Base-by-base conservation (phyloP, 768 basidiomycete genomes). In the Stropharia rugosoannulata region DNA sequence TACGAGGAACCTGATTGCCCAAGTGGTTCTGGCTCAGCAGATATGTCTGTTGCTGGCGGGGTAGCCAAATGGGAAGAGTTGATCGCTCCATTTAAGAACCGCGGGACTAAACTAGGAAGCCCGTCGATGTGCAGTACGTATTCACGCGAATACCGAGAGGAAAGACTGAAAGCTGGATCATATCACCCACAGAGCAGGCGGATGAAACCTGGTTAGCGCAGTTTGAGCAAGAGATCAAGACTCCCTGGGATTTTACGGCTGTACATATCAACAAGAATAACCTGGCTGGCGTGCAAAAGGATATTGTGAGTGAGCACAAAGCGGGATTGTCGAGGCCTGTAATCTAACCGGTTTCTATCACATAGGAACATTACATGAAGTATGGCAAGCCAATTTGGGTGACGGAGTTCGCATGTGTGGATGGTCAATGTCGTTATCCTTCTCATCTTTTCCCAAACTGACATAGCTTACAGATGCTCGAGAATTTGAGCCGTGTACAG, bases 51-150 rank as follows among this genome's bases (percentile, higher is more conserved):
- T 16, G 62, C 67, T 4, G 70, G 72, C n/a, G 78, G 74, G 16
- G 77, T 74, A 12, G 60, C 58, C 29, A 65, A 64, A 42, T 76
- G 77, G 77, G 72, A 80, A 45, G 56, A 63, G 49, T 63, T 75
- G 51, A 77, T 80, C 49, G 77, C 73, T 3, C 77, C 77, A 1
- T 60, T 78, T 56, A 68, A 69, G 37, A 62, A 60, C n/a, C 73
- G 69, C 47, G 78, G 78, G 8, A 68, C 77, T 16, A 68, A 72
- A 52, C 59, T 77, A 12, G 77, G 73, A 11, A 78, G 77, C 58
- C 78, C 78, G 9, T 75, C 75, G 15, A 79, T 79, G 78, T 80
- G 78, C 62, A 79, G 78, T 80, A 59, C 54, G 77, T 72, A 27
- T 51, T 50, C 35, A 18, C 37, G 44, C 44, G 4, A 25, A 22